These are phyloP conservation scores for Arachis hypogaea DNA, from an alignment of 306 rosid genomes.

Conservation along the genomic window DNA sequence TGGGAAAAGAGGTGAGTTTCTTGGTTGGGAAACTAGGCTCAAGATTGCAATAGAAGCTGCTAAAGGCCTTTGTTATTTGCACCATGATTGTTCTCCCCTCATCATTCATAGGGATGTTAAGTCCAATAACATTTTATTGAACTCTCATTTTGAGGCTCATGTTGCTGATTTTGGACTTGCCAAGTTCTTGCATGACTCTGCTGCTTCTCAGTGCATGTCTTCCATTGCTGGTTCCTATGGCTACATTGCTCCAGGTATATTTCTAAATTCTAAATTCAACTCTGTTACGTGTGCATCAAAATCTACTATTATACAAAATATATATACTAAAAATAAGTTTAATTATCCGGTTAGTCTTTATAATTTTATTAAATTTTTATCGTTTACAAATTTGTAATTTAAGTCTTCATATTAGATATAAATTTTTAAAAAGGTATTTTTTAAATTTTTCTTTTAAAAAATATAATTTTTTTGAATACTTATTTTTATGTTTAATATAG, in stretches of 20 bases:
- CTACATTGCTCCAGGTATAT: conserved; percentile 93
- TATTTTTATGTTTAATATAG: too few species aligned
- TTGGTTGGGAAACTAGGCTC: conserved; percentile 79
- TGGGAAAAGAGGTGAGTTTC: conserved; percentile 78
- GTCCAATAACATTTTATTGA: conserved; percentile 81
- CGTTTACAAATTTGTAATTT: too few species aligned
- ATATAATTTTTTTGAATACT: too few species aligned
- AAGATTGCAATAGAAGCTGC: conserved; percentile 90
- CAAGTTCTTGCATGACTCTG: conserved; percentile 83
- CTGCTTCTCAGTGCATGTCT: conserved; percentile 93
- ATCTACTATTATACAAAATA: too few species aligned
- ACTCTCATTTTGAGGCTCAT: conserved; percentile 88
- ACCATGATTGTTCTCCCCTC: conserved; percentile 89
- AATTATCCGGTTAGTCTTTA: too few species aligned
- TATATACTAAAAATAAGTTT: too few species aligned
- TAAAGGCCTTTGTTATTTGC: conserved; percentile 84
- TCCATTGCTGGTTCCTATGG: conserved; percentile 96
- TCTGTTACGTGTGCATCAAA: too few species aligned
- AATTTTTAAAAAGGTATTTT: too few species aligned
- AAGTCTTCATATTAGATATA: too few species aligned
- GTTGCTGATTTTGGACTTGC: conserved; percentile 97
- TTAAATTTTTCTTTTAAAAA: too few species aligned
- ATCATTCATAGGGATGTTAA: conserved; percentile 89
- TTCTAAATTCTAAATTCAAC: background rate
- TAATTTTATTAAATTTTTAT: too few species aligned